These are phyloP conservation scores for Aphanomyces stellatus DNA, from an alignment of 352 stramenopile species.

Conservation along the genomic window DNA sequence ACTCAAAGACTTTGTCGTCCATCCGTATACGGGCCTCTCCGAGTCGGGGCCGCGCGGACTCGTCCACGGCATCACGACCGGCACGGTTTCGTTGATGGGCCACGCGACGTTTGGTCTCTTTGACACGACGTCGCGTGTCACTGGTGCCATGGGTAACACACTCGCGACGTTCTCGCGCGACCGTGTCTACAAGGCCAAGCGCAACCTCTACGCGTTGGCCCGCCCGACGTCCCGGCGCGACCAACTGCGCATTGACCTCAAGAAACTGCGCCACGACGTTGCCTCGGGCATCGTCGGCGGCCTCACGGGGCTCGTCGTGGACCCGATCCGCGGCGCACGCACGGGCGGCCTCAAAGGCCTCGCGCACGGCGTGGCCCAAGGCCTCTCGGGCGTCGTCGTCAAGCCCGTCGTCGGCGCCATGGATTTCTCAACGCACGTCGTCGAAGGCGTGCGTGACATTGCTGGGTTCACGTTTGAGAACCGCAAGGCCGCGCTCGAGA, in stretches of 20 bases:
- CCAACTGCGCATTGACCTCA: not conserved
- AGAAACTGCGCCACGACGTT: conserved; percentile 19
- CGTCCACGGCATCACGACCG: not conserved
- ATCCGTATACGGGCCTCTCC: conserved; percentile 2
- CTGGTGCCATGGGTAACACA: conserved; percentile 9
- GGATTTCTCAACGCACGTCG: conserved; percentile 14
- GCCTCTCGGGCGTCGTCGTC: conserved; percentile 12
- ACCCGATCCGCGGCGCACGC: conserved; percentile 9
- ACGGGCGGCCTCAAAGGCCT: not conserved
- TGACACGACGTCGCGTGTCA: conserved; percentile 17
- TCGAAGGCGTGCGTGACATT: conserved; percentile 13
- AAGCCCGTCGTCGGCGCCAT: conserved; percentile 17
- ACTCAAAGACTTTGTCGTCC: conserved; percentile 13
- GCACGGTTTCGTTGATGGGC: conserved; percentile 14
- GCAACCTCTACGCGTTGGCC: conserved; percentile 6
- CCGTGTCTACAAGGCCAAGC: conserved; percentile 14
- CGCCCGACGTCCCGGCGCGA: conserved; percentile 8
- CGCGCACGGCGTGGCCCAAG: not conserved
- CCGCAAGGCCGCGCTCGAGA: not conserved
- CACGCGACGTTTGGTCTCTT: conserved; percentile 16
- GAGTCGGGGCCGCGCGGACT: not conserved
- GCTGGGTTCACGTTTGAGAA: conserved; percentile 13
- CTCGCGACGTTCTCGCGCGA: conserved; percentile 8
- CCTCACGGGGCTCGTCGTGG: conserved; percentile 4
- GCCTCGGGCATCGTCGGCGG: conserved; percentile 1